These are phyloP conservation scores for Trichoderma pleuroti DNA, from an alignment of 2,329 filamentous ascomycete species.

Conservation along the genomic window DNA sequence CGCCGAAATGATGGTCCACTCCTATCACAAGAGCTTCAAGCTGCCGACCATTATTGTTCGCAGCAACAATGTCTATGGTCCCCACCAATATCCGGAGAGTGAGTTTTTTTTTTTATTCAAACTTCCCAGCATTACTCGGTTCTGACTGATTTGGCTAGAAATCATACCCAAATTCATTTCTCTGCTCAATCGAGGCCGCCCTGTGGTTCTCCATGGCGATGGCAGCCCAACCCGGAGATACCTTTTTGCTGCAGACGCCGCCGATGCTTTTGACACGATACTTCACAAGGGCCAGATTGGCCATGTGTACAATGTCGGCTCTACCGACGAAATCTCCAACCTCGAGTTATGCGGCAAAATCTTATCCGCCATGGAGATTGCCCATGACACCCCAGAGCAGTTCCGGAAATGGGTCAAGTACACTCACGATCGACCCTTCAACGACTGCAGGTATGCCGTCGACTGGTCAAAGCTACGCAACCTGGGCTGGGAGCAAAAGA, in stretches of 20 bases:
- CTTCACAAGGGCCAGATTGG: conserved; percentile 71
- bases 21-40: conserved; percentile 81
- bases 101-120: conserved; percentile 33
- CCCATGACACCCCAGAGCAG: conserved; percentile 47
- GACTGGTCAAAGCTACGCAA: conserved; percentile 64
- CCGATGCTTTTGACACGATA: conserved; percentile 80
- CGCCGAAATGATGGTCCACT: conserved; percentile 81
- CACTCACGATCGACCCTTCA: conserved; percentile 74
- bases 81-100: conserved; percentile 83
- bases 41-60: conserved; percentile 75
- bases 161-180: conserved; percentile 81
- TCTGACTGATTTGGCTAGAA: conserved; percentile 45
- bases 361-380: conserved; percentile 58
- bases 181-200: conserved; percentile 62
- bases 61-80: conserved; percentile 82
- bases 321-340: conserved; percentile 74
- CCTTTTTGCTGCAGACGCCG: conserved; percentile 74
- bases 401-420: conserved; percentile 66
- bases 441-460: conserved; percentile 70
- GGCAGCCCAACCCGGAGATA: conserved; percentile 72
- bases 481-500: conserved; percentile 68
- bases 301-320: conserved; percentile 79
- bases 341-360: conserved; percentile 64
- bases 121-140: too few species aligned
- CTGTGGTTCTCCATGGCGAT: conserved; percentile 72